phyloP scores from a whole-genome alignment of 805 yeast genomes.

The Schizosaccharomyces octosporus region DNA sequence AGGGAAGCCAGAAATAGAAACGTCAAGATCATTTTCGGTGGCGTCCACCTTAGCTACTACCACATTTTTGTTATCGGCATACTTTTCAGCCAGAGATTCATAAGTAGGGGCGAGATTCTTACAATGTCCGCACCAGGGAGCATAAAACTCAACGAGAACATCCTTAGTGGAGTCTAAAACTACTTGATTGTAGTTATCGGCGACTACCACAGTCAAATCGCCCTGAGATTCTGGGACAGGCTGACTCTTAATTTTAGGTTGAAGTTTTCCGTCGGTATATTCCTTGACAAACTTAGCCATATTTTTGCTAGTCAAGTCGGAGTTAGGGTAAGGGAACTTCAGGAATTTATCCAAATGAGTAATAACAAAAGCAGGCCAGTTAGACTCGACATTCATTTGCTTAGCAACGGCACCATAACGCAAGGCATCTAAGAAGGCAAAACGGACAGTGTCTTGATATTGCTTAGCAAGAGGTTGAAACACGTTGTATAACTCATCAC shows the following conservation, averaged over 20 bases:
- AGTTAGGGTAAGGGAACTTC: slow-evolving; percentile 60
- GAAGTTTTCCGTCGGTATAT: slow-evolving; percentile 37
- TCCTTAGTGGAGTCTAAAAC: slow-evolving; percentile 41
- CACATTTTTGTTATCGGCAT: slow-evolving; percentile 33
- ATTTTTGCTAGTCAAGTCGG: slow-evolving; percentile 24
- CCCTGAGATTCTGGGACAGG: slow-evolving; percentile 66
- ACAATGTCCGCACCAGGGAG: slow-evolving; percentile 93
- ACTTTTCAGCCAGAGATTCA: slow-evolving; percentile 62
- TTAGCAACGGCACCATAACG: slow-evolving; percentile 69
- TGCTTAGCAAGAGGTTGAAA: slow-evolving; percentile 44
- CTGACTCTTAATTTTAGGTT: slow-evolving; percentile 62
- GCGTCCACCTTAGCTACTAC: slow-evolving; percentile 73
- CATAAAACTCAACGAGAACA: slow-evolving; percentile 51
- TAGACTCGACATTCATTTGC: slow-evolving; percentile 57
- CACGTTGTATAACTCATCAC: slow-evolving; percentile 26
- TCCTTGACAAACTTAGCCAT: slow-evolving; percentile 39
- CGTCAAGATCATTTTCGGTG: slow-evolving; percentile 67
- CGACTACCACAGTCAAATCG: slow-evolving; percentile 42
- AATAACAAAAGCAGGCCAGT: slow-evolving; percentile 74
- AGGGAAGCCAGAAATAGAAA: slow-evolving; percentile 66
- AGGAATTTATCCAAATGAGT: slow-evolving; percentile 44
- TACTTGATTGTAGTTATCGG: slow-evolving; percentile 51
- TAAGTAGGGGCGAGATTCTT: slow-evolving; percentile 70
- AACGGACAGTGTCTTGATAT: slow-evolving; percentile 56
- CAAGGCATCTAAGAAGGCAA: slow-evolving; percentile 69